Base-by-base conservation (phyloP, 192 early-diverging fungal genomes). In the Kappamyces sp. region DNA sequence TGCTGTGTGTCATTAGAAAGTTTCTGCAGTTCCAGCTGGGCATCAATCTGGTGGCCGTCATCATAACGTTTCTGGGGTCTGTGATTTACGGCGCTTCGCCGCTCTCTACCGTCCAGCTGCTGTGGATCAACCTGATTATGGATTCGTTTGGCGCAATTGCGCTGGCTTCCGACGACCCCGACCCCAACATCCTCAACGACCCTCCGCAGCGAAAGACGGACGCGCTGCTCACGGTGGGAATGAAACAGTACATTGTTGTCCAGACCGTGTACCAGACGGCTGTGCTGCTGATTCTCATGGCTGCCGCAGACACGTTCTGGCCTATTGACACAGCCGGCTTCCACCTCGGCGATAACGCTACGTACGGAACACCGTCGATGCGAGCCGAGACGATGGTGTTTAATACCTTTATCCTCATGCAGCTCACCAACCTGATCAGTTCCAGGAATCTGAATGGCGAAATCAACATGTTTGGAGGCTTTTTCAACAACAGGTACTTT, bases 121-220 rank as follows among this genome's bases (percentile, higher is more conserved):
- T 83, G n/a, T 78, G 76, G 76, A 77, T 83, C 9, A 83, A 83
- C 61, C 61, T 83, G 49, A 83, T 83, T 48, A 83, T 83, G 80
- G 77, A 82, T 58, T 77, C 77, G 36, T 59, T 82, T 29, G 79
- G 79, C 5, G 79, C 79, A 0, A 54, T 82, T 4, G 74, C 75
- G 4, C 59, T 83, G 1, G 80, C 80, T 2, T 69, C 71, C 30
- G 80, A 83, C 62, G 77, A 76, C 14, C 80, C 80, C 7, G 75
- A 76, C 22, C 73, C 74, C 46, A 75, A 80, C 38, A 78, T 83
- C 54, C 47, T 83, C 47, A 60, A 72, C 11, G 68, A 70, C 33
- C 69, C 67, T 1, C 80, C 80, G 14, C 80, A 83, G 46, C 57
- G 68, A 33, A 64, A 75, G 4, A 68, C 49, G 31, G 77, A 72